Percentiles rank a stretch among this genome's conserved stretches.
phyloP scores from a whole-genome alignment of 1,139 yeast species.

The Kluyveromyces sp. region DNA sequence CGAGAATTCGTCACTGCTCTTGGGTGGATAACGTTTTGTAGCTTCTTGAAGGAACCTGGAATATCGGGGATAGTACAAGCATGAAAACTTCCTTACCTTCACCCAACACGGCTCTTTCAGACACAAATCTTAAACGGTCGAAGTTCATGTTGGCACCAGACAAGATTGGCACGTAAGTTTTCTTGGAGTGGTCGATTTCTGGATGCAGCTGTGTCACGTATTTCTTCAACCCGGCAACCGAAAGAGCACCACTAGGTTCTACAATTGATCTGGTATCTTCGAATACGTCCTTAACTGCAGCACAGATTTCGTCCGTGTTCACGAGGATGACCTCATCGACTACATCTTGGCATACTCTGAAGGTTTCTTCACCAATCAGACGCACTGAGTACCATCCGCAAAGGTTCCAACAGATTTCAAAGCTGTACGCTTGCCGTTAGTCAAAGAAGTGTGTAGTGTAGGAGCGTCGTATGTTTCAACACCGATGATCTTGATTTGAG shows the following conservation, averaged over 20 bases:
- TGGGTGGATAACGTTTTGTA: constrained; percentile 73
- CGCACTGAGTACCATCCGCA: constrained; percentile 99
- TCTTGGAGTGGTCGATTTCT: constrained; percentile 61
- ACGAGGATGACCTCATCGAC: constrained; percentile 88
- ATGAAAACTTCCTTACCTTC: constrained; percentile 95
- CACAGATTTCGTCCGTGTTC: constrained; percentile 91
- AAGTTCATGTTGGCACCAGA: constrained; percentile 98
- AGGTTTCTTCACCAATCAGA: constrained; percentile 82
- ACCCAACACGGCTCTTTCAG: constrained; percentile 95
- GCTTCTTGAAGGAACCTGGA: constrained; percentile 79
- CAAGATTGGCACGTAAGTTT: constrained; percentile 74
- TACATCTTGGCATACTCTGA: constrained; percentile 65
- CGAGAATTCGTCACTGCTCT: constrained; percentile 83
- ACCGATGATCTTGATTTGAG: constrained; percentile 90
- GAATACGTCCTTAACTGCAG: constrained; percentile 93
- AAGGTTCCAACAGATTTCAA: constrained; percentile 82
- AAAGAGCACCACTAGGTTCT: constrained; percentile 95
- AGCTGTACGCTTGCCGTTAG: constrained; percentile 44
- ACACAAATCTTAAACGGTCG: constrained; percentile 91
- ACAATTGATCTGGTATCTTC: constrained; percentile 91
- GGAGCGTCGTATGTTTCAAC: constrained; percentile 96
- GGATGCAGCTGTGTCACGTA: constrained; percentile 55
- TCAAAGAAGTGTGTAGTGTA: constrained; percentile 72
- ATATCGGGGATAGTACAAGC: constrained; percentile 80
- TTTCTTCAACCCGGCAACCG: constrained; percentile 90